Evolutionary conservation across 331 rosid genomes (phyloP).

Genomic region (Malus hybrid): DNA sequence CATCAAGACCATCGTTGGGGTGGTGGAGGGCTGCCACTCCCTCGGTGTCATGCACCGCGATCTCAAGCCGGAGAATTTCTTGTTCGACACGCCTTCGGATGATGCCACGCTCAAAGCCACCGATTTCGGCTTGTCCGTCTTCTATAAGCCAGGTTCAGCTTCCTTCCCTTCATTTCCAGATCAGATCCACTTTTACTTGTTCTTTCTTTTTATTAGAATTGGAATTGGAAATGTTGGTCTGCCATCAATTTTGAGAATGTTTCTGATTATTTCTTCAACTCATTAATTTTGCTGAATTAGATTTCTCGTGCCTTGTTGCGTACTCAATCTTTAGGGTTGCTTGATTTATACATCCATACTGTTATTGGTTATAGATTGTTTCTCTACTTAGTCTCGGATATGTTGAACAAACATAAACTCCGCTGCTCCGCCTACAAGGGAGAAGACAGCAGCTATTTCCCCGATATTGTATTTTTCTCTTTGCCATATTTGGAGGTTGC

Average conservation of each 20-base stretch:
- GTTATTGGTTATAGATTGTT: not conserved
- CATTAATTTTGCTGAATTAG: not conserved
- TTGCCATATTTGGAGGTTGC: not conserved
- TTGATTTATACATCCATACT: too few species aligned
- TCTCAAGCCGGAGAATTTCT: slow-evolving; percentile 91
- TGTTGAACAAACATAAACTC: not conserved
- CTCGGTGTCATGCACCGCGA: slow-evolving; percentile 93
- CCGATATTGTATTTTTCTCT: not conserved
- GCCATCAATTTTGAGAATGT: not conserved
- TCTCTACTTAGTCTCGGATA: not conserved
- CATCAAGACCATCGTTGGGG: slow-evolving; percentile 71
- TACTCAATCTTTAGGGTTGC: not conserved
- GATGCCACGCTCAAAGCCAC: slow-evolving; percentile 79
- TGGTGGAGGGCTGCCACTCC: slow-evolving; percentile 78
- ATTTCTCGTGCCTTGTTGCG: not conserved
- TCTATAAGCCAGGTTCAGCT: slow-evolving; percentile 67
- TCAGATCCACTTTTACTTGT: not conserved
- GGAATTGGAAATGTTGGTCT: not conserved
- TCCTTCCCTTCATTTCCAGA: not conserved
- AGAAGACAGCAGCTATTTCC: not conserved
- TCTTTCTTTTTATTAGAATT: not conserved
- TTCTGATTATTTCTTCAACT: not conserved
- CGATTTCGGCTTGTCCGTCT: slow-evolving; percentile 78
- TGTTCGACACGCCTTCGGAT: slow-evolving; percentile 62
- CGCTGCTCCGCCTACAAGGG: not conserved